Base-by-base conservation (phyloP, 805 yeast genomes). In the Cyberlindnera nakhonratchasimensis region DNA sequence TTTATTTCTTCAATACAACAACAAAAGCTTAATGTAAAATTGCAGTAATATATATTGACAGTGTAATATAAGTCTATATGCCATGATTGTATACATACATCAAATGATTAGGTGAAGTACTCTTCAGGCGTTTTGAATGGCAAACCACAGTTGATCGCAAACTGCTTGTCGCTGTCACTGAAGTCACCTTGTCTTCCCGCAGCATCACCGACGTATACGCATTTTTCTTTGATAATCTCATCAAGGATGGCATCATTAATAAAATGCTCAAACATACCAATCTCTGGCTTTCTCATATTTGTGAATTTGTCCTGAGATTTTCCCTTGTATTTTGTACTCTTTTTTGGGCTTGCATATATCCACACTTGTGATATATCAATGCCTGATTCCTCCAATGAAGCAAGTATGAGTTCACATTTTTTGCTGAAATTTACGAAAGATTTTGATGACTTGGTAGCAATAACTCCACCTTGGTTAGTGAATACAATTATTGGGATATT, bases 151-250 rank as follows among this genome's bases (percentile, higher is more conserved):
- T 67, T 70, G 32, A 67, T 49, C 0, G 98, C 96, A 69, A 90
- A 90, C 42, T 46, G 58, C 48, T 59, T 62, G 61, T 91, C 99
- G 37, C 85, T 76, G 52, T 86, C 89, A 69, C 93, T 86, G 58
- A 82, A 85, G 61, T 91, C 98, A 0, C 57, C 61, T 2, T 58
- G 55, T 40, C 98, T 69, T 1, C 98, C 99, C 6, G 96, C 98
- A 0, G 98, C 98, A 66, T 91, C 99, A 6, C 99, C 99, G n/a
- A 89, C 90, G 60, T 65, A 93, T 40, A 80, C 69, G 38, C 86
- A 75, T 5, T 62, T 48, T 0, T 57, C 80, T 9, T 62, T 50
- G 0, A 57, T 79, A 2, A 80, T 51, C 8, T 44, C 43, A 0
- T 50, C 47, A 3, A 57, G 53, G 0, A 37, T 26, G 12, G 23